Conservation (phyloP, 2,329 filamentous ascomycete genomes). For the Ascochyta rabiei region DNA sequence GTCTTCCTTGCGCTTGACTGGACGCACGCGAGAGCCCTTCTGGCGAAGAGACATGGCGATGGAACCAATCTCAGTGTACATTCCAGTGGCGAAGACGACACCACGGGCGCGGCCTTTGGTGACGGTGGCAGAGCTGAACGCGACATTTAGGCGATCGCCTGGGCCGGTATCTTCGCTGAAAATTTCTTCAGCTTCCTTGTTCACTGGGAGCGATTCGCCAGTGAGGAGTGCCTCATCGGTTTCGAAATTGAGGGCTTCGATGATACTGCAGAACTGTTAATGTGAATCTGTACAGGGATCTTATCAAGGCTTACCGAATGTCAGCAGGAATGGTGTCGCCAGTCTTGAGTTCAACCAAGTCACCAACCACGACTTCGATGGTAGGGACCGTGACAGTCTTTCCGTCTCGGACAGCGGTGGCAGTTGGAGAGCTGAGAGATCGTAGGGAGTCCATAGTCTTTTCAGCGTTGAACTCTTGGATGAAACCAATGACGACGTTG, state of each 20-base stretch:
- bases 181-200: conserved; percentile 63
- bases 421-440: conserved; percentile 54
- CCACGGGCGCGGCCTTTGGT: conserved; percentile 72
- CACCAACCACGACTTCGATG: conserved; percentile 68
- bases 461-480: conserved; percentile 54
- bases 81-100: conserved; percentile 70
- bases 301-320: conserved; percentile 52
- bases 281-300: neutral
- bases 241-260: conserved; percentile 74
- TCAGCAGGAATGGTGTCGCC: conserved; percentile 75
- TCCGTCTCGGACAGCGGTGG: conserved; percentile 58
- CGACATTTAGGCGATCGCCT: conserved; percentile 72
- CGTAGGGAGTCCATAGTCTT: conserved; percentile 56
- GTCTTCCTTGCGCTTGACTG: conserved; percentile 49
- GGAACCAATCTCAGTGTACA: conserved; percentile 74
- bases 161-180: conserved; percentile 63
- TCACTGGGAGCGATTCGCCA: conserved; percentile 71
- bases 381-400: conserved; percentile 59
- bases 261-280: conserved; percentile 38
- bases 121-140: conserved; percentile 72
- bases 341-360: conserved; percentile 65
- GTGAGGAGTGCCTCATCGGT: conserved; percentile 75
- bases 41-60: conserved; percentile 71
- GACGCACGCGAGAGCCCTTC: conserved; percentile 46
- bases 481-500: conserved; percentile 55